Conservation (phyloP, 371 early-diverging fungal genomes). For the Rhizopus delemar region DNA sequence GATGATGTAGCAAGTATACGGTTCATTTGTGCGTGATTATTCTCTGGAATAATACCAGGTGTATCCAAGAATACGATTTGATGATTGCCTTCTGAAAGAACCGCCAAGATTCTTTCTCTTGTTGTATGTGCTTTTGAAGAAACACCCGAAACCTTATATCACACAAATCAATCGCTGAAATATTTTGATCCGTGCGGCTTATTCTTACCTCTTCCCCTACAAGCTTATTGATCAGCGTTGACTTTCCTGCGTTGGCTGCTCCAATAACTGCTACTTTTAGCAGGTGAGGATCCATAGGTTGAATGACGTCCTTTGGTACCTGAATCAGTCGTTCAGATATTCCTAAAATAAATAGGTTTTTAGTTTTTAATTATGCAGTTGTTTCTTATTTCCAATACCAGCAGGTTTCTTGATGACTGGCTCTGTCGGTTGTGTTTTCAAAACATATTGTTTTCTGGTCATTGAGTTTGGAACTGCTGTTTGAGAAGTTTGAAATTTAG, state of each 20-base stretch:
- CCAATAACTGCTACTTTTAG: conserved; percentile 70
- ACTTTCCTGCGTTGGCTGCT: conserved; percentile 83
- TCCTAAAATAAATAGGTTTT: conserved; percentile 10
- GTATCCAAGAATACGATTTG: conserved; percentile 72
- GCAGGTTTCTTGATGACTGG: conserved; percentile 21
- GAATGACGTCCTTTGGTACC: conserved; percentile 41
- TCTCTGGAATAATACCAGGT: conserved; percentile 58
- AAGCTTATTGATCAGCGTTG: conserved; percentile 74
- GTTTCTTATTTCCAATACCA: conserved; percentile 5
- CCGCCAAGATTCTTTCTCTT: conserved; percentile 61
- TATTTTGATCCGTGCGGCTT: neutral
- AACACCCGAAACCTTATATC: conserved; percentile 61
- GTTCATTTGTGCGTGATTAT: conserved; percentile 49
- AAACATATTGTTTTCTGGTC: neutral
- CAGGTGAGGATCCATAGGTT: conserved; percentile 66
- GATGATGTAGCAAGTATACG: conserved; percentile 71
- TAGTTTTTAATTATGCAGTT: neutral
- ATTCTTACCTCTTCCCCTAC: conserved; percentile 36
- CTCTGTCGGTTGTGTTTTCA: neutral
- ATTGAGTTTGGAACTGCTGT: neutral
- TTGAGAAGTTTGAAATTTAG: no score
- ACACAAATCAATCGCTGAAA: neutral
- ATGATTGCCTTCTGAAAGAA: conserved; percentile 55
- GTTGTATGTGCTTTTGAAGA: conserved; percentile 79
- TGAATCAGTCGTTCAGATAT: conserved; percentile 41